Percentiles rank a stretch among this genome's conserved stretches.
phyloP scores from a whole-genome alignment of 225 moss, liverwort and hornwort genomes.

The Asterella californica region DNA sequence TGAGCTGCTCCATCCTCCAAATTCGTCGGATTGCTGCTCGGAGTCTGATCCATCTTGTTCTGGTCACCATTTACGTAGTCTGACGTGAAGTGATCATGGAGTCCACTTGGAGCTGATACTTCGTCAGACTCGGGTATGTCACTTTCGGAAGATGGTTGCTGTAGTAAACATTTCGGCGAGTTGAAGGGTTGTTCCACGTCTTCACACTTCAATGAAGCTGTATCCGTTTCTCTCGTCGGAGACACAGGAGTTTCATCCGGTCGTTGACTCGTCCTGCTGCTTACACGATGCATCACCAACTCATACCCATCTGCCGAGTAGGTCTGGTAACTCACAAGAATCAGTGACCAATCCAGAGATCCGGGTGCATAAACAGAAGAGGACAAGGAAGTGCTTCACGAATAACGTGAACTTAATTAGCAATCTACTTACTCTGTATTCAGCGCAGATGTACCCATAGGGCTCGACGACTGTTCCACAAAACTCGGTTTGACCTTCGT shows the following conservation, averaged over 20 bases:
- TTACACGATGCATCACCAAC: conserved; percentile 27
- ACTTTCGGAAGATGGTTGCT: neutral
- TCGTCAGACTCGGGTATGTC: neutral
- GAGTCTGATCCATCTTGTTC: neutral
- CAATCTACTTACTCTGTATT: conserved; percentile 26
- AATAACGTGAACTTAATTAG: too few species aligned
- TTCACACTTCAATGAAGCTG: neutral
- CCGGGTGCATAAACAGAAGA: neutral
- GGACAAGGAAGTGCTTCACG: too few species aligned
- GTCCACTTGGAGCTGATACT: neutral
- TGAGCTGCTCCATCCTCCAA: neutral
- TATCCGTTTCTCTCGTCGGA: neutral
- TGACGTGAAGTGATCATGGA: too few species aligned
- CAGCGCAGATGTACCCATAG: conserved; percentile 26
- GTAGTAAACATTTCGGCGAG: neutral
- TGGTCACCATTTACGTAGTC: neutral
- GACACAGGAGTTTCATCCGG: neutral
- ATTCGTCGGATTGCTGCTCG: neutral
- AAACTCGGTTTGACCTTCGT: conserved; percentile 4
- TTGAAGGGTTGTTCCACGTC: neutral
- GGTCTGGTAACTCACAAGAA: conserved; percentile 11
- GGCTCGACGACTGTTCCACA: conserved; percentile 23
- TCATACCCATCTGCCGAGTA: conserved; percentile 30
- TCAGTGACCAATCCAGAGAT: neutral
- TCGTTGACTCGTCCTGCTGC: neutral